Evolutionary conservation across 495 filamentous ascomycete genomes (phyloP), one percentile per base, ranked within the genome.

Genomic region (Aspergillus heteromorphus): DNA sequence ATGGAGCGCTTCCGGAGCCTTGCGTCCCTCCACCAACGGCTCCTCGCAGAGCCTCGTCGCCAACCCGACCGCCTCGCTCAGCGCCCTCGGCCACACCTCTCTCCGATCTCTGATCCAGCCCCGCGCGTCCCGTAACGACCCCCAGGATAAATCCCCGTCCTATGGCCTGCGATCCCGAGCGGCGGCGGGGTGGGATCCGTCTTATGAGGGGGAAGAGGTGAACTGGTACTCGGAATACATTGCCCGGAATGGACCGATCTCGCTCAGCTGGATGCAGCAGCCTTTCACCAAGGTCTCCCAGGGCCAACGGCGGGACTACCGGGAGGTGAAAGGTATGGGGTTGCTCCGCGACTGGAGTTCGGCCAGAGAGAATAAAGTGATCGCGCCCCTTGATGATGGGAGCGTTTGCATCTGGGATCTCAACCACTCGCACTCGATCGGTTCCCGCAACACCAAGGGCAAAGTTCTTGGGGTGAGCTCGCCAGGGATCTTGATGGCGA

Each of bases 151-250:
- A 31, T 51, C 25, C 21, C 49, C 65, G 63, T 65, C 71, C 4
- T 58, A 64, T 49, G 68, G 59, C 9, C 69, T 74, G 54, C 73
- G 75, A 51, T 68, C 63, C 63, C 80, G 76, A 70, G 81, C 72
- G 55, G 79, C 87, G 48, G 84, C 83, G 5, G 88, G 87, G 57
- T 95, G 91, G 91, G 90, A 96, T 57, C 88, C 89, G 1, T 81
- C 81, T 4, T 87, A 86, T 54, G 83, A 86, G 13, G 70, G 73
- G 11, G 73, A 76, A 55, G 64, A 75, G 53, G 74, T 88, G 13
- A 81, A 88, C 48, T 96, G 89, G 85, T 96, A 95, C 59, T 82
- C 86, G 48, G 91, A 96, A 68, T 96, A 88, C 66, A 87, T 92
- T 57, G 88, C 90, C 21, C 78, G 91, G 19, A 80, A 93, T 72